Conservation (phyloP, 495 filamentous ascomycete species). For the Aspergillus leporis region DNA sequence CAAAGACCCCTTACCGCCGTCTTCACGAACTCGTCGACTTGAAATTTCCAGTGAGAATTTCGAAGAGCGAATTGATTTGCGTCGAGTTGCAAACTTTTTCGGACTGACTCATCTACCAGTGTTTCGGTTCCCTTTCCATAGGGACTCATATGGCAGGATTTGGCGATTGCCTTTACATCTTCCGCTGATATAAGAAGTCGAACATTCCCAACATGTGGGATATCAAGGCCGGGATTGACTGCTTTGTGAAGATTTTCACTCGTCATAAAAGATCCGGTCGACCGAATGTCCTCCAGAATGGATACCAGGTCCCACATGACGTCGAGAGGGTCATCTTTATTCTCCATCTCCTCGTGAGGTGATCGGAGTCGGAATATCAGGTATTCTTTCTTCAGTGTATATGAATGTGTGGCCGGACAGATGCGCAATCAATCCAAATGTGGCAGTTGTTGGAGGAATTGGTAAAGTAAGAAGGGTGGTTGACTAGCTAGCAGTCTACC, state of each 20-base stretch:
- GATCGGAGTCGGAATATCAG: no score
- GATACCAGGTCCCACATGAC: neutral
- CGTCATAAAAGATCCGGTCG: neutral
- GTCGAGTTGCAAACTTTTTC: slow-evolving; percentile 16
- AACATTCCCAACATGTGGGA: slow-evolving; percentile 9
- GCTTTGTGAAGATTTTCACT: neutral
- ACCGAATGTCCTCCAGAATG: neutral
- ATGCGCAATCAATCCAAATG: no score
- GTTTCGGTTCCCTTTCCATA: slow-evolving; percentile 16
- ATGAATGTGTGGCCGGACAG: no score
- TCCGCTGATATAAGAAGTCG: slow-evolving; percentile 8
- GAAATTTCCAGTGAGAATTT: slow-evolving; percentile 9
- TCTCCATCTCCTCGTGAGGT: no score
- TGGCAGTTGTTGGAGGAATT: no score
- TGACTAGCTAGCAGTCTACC: no score
- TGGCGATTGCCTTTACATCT: neutral
- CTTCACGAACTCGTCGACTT: neutral
- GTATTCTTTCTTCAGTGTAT: no score
- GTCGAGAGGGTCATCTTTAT: neutral
- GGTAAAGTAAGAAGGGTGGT: no score
- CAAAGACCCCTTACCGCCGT: slow-evolving; percentile 31
- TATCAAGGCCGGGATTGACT: slow-evolving; percentile 14
- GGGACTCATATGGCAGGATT: slow-evolving; percentile 8
- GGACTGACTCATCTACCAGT: slow-evolving; percentile 14
- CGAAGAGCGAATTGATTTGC: slow-evolving; percentile 11